Base-by-base conservation (phyloP, 2,329 filamentous ascomycete species). In the Venturia asperata region DNA sequence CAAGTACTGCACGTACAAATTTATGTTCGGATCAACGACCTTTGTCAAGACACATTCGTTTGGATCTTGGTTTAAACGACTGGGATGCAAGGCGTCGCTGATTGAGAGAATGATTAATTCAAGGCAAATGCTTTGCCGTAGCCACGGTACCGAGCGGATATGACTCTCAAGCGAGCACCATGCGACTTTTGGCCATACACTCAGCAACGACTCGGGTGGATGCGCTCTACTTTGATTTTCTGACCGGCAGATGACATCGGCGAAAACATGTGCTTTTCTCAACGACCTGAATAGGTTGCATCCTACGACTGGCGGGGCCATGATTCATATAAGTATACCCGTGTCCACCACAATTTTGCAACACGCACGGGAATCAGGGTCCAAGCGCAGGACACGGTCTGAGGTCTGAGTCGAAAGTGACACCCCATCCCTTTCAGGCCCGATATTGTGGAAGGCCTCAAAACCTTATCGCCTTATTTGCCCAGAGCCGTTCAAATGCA, bases 81-180 rank as follows among this genome's bases (percentile, higher is more conserved):
- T 21, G 61, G 41, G 49, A 49, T 41, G 10, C 11, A 17, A 37
- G 30, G 21, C 41, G 42, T 21, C 41, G 1, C 27, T n/a, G 6
- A 21, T 63, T 11, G 41, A 63, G 11, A 41, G 17, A 15, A 19
- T 63, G 13, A 7, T 41, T 37, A 27, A n/a, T 11, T 63, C 11
- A 49, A 41, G 27, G 61, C 43, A 6, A 13, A 27, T 21, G 27
- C 43, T 42, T 11, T 49, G 27, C 15, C 49, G 42, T 49, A 41
- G 61, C 61, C 61, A 21, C 43, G 34, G 41, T 49, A 63, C 34
- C 39, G 43, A 43, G 42, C 27, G 27, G 30, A n/a, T 3, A 63
- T 63, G 42, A 24, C 42, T n/a, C 61, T 62, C n/a, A 21, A 24
- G 41, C 61, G 61, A 10, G 61, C 11, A 17, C n/a, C 61, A 39